Evolutionary conservation across 2,329 filamentous ascomycete genomes (phyloP), one percentile per base, ranked within the genome.

Genomic region (Hypoxylon sp.): DNA sequence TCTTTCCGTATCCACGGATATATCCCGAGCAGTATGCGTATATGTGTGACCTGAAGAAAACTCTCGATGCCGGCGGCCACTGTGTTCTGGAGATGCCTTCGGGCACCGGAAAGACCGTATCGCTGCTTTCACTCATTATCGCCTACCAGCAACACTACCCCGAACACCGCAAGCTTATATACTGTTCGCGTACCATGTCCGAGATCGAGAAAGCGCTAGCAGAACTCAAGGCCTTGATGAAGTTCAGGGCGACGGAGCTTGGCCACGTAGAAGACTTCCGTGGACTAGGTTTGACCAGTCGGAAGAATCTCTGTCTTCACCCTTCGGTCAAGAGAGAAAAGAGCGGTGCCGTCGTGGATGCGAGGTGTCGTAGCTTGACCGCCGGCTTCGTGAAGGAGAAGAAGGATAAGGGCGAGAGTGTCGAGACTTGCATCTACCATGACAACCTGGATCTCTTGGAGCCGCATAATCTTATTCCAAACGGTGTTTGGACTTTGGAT

Each of bases 121-220:
- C 96, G 9, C 85, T 99, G 3, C 85, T 99, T 48, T 98, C 96
- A 0, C 87, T 99, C 73, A 99, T 99, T 76, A 90, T 99, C 63
- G 95, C 96, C 45, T 99, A 99, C 76, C 97, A 99, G 80, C 93
- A 96, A 78, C 91, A 94, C 78, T 94, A 95, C 75, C 93, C 94
- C 2, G 93, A 97, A 77, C 93, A 96, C 75, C 87, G 97, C 61
- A 99, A 99, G 81, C 89, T 99, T 56, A 98, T 99, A 61, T 99
- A 99, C 81, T 99, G 96, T 84, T 99, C 96, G 70, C 94, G 96
- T 90, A 99, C 96, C 62, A 99, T 99, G 94, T 99, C 96, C 38
- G 96, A 99, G 82, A 99, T 99, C 76, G 96, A 99, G 79, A 99
- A 99, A 82, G 96, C 97, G 0, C 82, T 99, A 57, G 93, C 93